Evolutionary conservation across 163 green algal genomes (phyloP).

Genomic region (Scenedesmus sp.): DNA sequence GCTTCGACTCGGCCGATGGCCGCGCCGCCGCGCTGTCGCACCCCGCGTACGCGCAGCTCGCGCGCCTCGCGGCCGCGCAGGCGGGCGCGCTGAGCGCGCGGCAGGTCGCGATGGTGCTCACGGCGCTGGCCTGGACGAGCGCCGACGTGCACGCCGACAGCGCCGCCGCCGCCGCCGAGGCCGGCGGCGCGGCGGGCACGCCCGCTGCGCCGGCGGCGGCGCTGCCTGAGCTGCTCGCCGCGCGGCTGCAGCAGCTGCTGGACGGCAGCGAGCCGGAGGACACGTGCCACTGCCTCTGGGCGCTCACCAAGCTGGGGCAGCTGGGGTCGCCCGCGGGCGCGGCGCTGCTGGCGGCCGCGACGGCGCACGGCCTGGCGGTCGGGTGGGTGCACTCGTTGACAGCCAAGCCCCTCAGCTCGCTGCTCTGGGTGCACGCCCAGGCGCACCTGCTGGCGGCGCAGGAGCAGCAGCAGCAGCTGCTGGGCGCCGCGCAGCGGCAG

Average conservation of each 20-base stretch:
- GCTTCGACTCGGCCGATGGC: slow-evolving; percentile 7
- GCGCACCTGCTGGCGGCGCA: not conserved
- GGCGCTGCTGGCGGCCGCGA: not conserved
- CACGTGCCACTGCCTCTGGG: slow-evolving; percentile 35
- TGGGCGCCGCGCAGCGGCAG: not conserved
- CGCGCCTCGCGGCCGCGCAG: slow-evolving; percentile 4
- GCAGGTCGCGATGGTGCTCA: slow-evolving; percentile 29
- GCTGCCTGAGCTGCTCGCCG: slow-evolving; percentile 1
- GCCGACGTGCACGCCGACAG: not conserved
- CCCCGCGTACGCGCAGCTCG: slow-evolving; percentile 4
- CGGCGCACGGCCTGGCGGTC: not conserved
- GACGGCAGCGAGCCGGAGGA: slow-evolving; percentile 29
- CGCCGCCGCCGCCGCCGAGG: not conserved
- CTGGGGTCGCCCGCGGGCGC: not conserved
- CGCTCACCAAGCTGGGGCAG: slow-evolving; percentile 26
- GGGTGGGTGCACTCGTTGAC: slow-evolving; percentile 41
- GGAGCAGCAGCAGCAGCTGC: slow-evolving; percentile 28
- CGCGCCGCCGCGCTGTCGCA: slow-evolving; percentile 4
- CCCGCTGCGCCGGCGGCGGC: not conserved
- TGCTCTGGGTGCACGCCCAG: slow-evolving; percentile 45
- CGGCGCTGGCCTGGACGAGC: slow-evolving; percentile 22
- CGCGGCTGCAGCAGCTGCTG: slow-evolving; percentile 1
- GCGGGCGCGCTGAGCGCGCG: not conserved
- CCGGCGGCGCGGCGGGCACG: not conserved
- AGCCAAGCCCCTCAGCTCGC: slow-evolving; percentile 17